Base-by-base conservation (phyloP, 192 early-diverging fungal species). In the Chytriomyces confervae region DNA sequence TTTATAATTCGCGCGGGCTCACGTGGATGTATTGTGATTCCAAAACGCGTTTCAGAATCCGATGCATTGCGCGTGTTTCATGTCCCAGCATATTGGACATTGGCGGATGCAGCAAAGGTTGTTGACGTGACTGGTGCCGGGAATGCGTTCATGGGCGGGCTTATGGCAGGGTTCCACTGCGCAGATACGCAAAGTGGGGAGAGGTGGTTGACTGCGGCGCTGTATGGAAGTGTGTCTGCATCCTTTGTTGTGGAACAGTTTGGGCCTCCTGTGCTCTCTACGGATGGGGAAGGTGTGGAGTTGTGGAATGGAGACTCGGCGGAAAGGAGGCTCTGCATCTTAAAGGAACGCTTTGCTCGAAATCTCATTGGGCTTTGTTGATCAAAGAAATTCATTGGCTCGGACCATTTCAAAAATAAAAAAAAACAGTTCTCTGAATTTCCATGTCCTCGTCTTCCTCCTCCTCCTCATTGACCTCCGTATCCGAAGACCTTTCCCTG, bases 41-140 rank as follows among this genome's bases (percentile, higher is more conserved):
- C 44, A 20, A 8, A 53, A 51, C 16, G 49, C 50, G 6, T 16
- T 0, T 7, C 47, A 9, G 50, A n/a, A 51, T 11, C 10, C 7
- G 47, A 29, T 27, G 18, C 11, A 45, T n/a, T 57, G n/a, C 11
- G 10, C n/a, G 10, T n/a, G 51, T 16, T n/a, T 16, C 51, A n/a
- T 57, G 44, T 76, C 43, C 66, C 65, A n/a, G 75, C 75, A n/a
- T 63, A 50, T 60, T 77, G 75, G 75, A 64, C 20, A 29, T 4
- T 18, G 36, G 74, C 57, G 7, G 60, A 61, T 27, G 43, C 61
- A 75, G 13, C 5, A 10, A 18, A 36, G 13, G 69, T 78, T 7
- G 62, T 72, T 1, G 77, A 78, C 36, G 77, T 78, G 18, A 78
- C 77, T 9, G 77, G 77, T 8, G 77, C 77, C 9, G 77, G 77